A percentile compares a stretch with the other conserved stretches of the same genome.
phyloP scores from a whole-genome alignment of 1,284 basidiomycete genomes.

The Salmacisia buchloeana region DNA sequence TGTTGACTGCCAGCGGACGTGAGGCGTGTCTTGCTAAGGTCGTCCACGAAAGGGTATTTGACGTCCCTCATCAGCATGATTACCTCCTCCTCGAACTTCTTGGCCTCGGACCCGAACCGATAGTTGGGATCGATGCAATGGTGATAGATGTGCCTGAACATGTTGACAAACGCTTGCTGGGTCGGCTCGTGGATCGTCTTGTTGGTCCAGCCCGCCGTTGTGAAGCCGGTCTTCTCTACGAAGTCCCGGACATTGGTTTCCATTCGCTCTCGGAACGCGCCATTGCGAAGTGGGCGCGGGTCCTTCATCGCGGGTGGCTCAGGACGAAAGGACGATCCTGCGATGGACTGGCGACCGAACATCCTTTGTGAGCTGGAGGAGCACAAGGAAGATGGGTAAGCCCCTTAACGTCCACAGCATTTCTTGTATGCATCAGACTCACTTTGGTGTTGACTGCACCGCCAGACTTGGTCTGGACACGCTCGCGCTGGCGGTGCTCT shows the following conservation, averaged over 20 bases:
- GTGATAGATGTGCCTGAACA: constrained; percentile 47
- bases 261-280: constrained; percentile 36
- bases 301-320: constrained; percentile 34
- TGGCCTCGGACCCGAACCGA: constrained; percentile 18
- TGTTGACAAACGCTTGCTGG: constrained; percentile 40
- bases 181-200: constrained; percentile 45
- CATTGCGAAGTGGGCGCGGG: constrained; percentile 18
- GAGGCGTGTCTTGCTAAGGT: constrained; percentile 49
- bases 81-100: constrained; percentile 24
- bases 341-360: constrained; percentile 29
- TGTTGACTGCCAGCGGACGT: constrained; percentile 43
- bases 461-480: constrained; percentile 24
- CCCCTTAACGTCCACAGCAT: background rate
- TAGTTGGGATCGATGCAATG: constrained; percentile 42
- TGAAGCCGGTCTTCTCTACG: constrained; percentile 41
- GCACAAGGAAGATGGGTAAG: background rate
- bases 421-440: too few relatives aligned
- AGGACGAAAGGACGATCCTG: constrained; percentile 24
- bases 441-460: constrained; percentile 33
- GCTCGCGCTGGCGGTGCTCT: constrained; percentile 27
- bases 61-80: constrained; percentile 42
- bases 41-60: constrained; percentile 45
- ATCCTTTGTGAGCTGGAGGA: constrained; percentile 11
- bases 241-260: constrained; percentile 35
- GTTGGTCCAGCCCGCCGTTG: constrained; percentile 33